phyloP scores from a whole-genome alignment of 495 filamentous ascomycete genomes.

The Aspergillus taichungensis region DNA sequence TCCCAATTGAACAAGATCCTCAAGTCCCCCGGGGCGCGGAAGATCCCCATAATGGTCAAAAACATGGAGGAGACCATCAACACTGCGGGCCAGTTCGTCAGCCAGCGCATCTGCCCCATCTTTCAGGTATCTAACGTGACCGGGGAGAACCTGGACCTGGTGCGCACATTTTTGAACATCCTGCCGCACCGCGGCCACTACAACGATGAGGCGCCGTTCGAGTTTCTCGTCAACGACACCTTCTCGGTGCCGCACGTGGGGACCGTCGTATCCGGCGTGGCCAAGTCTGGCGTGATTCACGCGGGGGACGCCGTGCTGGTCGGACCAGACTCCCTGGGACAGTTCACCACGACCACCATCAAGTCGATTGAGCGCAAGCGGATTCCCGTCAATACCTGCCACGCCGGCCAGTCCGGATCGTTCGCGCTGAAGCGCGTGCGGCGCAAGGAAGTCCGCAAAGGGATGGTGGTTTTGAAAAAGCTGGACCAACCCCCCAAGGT shows the following conservation, averaged over 20 bases:
- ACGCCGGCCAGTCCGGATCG: conserved; percentile 85
- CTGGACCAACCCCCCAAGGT: conserved; percentile 67
- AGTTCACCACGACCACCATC: conserved; percentile 84
- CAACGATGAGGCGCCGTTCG: conserved; percentile 77
- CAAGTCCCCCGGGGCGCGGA: conserved; percentile 85
- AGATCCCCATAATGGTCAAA: conserved; percentile 97
- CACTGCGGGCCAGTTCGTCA: conserved; percentile 93
- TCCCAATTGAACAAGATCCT: conserved; percentile 86
- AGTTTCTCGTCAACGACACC: conserved; percentile 94
- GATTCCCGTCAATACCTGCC: conserved; percentile 79
- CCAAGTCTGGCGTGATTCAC: conserved; percentile 78
- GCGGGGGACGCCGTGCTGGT: conserved; percentile 83
- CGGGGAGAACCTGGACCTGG: conserved; percentile 69
- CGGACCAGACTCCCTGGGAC: conserved; percentile 84
- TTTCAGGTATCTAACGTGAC: conserved; percentile 99
- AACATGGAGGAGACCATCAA: conserved; percentile 84
- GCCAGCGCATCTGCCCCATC: conserved; percentile 89
- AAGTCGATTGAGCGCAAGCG: conserved; percentile 93
- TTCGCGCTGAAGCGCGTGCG: conserved; percentile 82
- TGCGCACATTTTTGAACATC: conserved; percentile 90
- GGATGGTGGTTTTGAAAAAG: conserved; percentile 94
- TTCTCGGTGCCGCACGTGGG: conserved; percentile 98
- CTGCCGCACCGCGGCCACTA: conserved; percentile 93
- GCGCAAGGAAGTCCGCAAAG: conserved; percentile 91
- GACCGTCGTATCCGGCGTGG: conserved; percentile 90